Base-by-base conservation (phyloP, 2,329 filamentous ascomycete species). In the Paecilomyces sp. region DNA sequence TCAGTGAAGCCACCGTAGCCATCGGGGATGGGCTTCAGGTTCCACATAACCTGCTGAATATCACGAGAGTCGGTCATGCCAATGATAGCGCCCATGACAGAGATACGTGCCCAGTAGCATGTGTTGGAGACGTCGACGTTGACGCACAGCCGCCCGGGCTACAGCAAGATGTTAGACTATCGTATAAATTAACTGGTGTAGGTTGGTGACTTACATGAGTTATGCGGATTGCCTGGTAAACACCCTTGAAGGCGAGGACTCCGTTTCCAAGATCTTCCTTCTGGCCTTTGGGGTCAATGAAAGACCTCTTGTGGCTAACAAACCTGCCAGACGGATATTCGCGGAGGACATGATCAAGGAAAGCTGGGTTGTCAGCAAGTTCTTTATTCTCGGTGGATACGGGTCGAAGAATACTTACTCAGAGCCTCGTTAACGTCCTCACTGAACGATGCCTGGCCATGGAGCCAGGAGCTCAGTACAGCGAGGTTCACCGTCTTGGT, bases 61-160 rank as follows among this genome's bases (percentile, higher is more conserved):
- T 77, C 72, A 47, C 67, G 64, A 28, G 66, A 62, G 15, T 70
- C 68, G 3, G 73, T 65, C 11, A 75, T 63, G 8, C 70, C 69
- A 58, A 74, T 67, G 18, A 76, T 72, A 8, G 72, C 67, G 15
- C 70, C 69, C 25, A 74, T 65, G 13, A 79, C 65, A 8, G 69
- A 68, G n/a, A 65, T 73, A 11, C 71, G 72, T 34, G 79, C 81
- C 88, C 90, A 97, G 77, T 99, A 99, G 12, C 89, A 90, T 0
- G 91, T 90, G 70, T 97, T 96, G 59, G 92, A 88, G 31, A 96
- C 89, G 68, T 99, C 93, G 11, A 96, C 86, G 66, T 97, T 97
- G 70, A 99, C 79, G 0, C 89, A 85, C 5, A 97, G 80, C 8
- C 85, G 85, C 28, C 84, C 82, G 33, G 84, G 81, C 69, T 82